phyloP scores from a whole-genome alignment of 2,329 filamentous ascomycete species.

The Colletotrichum sansevieriae region DNA sequence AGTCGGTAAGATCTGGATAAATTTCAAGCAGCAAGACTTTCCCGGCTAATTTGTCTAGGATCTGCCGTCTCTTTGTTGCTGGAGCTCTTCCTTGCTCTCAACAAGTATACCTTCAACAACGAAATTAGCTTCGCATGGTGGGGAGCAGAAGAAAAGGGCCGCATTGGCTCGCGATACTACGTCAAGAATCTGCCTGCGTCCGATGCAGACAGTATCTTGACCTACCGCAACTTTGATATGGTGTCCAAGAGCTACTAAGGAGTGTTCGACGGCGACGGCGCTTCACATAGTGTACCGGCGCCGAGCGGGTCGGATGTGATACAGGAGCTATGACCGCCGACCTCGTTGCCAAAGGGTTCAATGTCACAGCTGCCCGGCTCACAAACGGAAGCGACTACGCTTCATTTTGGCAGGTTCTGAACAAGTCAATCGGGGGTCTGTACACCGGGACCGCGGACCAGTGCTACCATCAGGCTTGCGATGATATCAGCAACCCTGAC shows the following conservation, averaged over 20 bases:
- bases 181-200: constrained; percentile 50
- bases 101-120: constrained; percentile 52
- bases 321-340: constrained; percentile 50
- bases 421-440: constrained; percentile 67
- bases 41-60: not conserved
- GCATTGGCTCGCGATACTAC: constrained; percentile 53
- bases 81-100: constrained; percentile 55
- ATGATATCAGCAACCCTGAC: constrained; percentile 54
- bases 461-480: constrained; percentile 54
- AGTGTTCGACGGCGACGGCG: constrained; percentile 52
- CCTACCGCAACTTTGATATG: constrained; percentile 59
- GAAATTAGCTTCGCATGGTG: constrained; percentile 60
- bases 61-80: constrained; percentile 57
- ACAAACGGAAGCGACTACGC: constrained; percentile 71
- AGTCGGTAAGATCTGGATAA: constrained; percentile 43
- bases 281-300: constrained; percentile 53
- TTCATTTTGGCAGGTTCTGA: constrained; percentile 66
- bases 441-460: constrained; percentile 69
- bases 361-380: constrained; percentile 46
- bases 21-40: rapidly evolving
- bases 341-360: constrained; percentile 49
- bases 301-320: constrained; percentile 50
- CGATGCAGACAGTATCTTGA: constrained; percentile 52
- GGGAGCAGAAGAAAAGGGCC: constrained; percentile 60
- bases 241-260: constrained; percentile 53